Base-by-base conservation (phyloP, 2,329 filamentous ascomycete species). In the Botrytis fragariae region DNA sequence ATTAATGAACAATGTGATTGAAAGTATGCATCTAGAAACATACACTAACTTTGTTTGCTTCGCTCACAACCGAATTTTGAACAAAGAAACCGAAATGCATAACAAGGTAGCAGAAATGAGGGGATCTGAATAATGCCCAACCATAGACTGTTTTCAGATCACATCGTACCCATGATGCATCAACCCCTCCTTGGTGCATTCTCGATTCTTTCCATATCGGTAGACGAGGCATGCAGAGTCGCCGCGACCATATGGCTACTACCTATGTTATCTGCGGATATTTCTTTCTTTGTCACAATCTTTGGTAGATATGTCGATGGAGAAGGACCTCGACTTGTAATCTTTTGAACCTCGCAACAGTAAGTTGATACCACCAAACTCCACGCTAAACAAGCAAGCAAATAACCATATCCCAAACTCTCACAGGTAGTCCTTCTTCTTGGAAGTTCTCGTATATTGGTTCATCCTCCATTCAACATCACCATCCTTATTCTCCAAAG, bases 381-480 rank as follows among this genome's bases (percentile, higher is more conserved):
- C 80, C 79, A 74, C 77, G 80, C 79, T 81, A 79, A 80, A 76
- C 57, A 77, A 73, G 44, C 62, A 77, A 74, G 60, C 64, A 77
- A 77, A 71, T 77, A 64, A 77, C 73, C 32, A 63, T 59, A 70
- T 69, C 45, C 54, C 32, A 65, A 69, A 44, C 51, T 59, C 69
- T 90, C 84, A 98, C 72, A 98, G 87, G 81, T 97, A 97, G 80
- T 97, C 94, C 90, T 98, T 98, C 89, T 98, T 98, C 84, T 91
- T 90, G 79, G 92, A 91, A 22, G 95, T 98, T 77, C 96, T 88
- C 14, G 95, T 99, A 83, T 97, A 99, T 81, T 98, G 95, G 75
- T 93, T 97, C 76, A 99, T 86, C 76, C 96, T 92, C 96, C 96
- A 99, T 84, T 99, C 96, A 7, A 97, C 90, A 83, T 99, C 96